A percentile compares a stretch with the other conserved stretches of the same genome.
These are phyloP conservation scores for Penicillium polonicum DNA, from an alignment of 2,329 filamentous ascomycete species.

Conservation along the genomic window DNA sequence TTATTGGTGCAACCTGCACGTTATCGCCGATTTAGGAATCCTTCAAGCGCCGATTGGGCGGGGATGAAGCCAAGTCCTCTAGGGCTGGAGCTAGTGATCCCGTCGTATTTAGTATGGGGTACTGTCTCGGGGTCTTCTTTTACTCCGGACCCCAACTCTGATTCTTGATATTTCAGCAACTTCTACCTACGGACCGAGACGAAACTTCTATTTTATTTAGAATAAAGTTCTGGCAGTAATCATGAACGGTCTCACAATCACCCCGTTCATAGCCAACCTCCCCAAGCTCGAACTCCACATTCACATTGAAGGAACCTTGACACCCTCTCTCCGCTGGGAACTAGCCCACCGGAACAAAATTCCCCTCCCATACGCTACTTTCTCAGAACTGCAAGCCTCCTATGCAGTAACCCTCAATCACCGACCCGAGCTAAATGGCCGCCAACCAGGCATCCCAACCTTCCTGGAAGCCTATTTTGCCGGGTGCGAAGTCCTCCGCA, in stretches of 20 bases:
- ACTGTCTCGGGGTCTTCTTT: neutral
- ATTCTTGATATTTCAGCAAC: neutral
- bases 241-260: conserved; percentile 24
- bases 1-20: neutral
- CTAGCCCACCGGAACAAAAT: conserved; percentile 43
- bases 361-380: conserved; percentile 30
- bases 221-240: neutral
- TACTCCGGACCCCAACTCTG: neutral
- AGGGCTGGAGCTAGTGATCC: neutral
- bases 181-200: neutral
- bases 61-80: neutral
- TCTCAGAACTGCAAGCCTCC: conserved; percentile 35
- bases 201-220: neutral
- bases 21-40: conserved; percentile 9
- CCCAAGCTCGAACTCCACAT: conserved; percentile 51
- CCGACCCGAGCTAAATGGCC: conserved; percentile 39
- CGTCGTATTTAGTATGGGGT: neutral
- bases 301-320: conserved; percentile 50
- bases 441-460: conserved; percentile 26
- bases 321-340: conserved; percentile 43
- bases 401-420: conserved; percentile 41
- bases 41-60: neutral
- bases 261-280: conserved; percentile 36
- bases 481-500: conserved; percentile 27
- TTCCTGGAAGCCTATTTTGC: conserved; percentile 37